Evolutionary conservation across 2,329 filamentous ascomycete genomes (phyloP).

Genomic region (Cytospora chrysosperma): DNA sequence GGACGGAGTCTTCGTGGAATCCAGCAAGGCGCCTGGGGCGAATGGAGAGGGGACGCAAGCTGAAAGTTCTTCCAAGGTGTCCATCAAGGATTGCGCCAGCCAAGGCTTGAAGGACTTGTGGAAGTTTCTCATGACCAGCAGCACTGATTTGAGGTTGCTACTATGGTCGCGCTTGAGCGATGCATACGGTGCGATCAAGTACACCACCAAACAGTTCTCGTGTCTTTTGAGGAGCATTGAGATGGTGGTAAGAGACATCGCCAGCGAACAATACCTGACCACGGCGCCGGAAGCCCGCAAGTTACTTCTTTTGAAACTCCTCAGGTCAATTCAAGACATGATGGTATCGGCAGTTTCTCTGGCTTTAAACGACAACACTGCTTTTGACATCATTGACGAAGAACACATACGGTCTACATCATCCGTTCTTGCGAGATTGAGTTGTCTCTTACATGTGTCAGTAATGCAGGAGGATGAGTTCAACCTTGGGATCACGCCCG

Average conservation of each 20-base stretch:
- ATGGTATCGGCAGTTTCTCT: conserved; percentile 69
- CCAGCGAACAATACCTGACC: conserved; percentile 61
- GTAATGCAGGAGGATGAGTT: conserved; percentile 83
- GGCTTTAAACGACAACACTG: conserved; percentile 62
- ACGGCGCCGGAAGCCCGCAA: conserved; percentile 64
- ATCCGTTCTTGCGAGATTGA: conserved; percentile 67
- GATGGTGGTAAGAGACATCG: conserved; percentile 66
- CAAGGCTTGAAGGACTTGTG: conserved; percentile 73
- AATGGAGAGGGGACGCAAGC: conserved; percentile 22
- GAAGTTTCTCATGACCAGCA: conserved; percentile 79
- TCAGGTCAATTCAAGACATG: conserved; percentile 78
- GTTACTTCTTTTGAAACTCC: conserved; percentile 68
- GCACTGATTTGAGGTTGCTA: conserved; percentile 78
- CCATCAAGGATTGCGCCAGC: conserved; percentile 52
- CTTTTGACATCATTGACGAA: conserved; percentile 83
- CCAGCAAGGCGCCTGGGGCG: conserved; percentile 26
- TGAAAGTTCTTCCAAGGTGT: conserved; percentile 27
- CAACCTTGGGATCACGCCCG: conserved; percentile 68
- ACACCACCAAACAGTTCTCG: conserved; percentile 83
- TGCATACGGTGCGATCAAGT: conserved; percentile 82
- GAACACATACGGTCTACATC: conserved; percentile 73
- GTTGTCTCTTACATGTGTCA: conserved; percentile 74
- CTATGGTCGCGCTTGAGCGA: conserved; percentile 90
- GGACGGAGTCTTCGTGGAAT: conserved; percentile 48
- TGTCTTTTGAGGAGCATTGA: conserved; percentile 85